Conservation (phyloP, 2,329 filamentous ascomycete genomes). For the Phoma sp. region DNA sequence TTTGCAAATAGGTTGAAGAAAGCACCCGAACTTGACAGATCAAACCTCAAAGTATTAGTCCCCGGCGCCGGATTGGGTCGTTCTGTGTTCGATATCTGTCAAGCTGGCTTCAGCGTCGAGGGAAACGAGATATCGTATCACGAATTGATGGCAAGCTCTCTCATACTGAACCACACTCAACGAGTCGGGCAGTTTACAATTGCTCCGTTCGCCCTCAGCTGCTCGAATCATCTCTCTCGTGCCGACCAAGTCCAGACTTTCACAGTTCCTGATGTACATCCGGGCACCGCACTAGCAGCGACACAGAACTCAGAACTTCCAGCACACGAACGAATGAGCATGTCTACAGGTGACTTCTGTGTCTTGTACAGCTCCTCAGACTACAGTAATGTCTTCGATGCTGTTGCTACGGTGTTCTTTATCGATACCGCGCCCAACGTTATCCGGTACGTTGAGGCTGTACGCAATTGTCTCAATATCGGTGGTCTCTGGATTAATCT, state of each 20-base stretch:
- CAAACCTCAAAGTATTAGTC: slow-evolving; percentile 72
- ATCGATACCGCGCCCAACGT: slow-evolving; percentile 96
- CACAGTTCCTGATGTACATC: slow-evolving; percentile 75
- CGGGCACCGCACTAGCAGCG: slow-evolving; percentile 46
- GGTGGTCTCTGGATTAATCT: slow-evolving; percentile 88
- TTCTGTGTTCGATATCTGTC: slow-evolving; percentile 85
- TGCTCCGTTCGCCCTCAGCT: slow-evolving; percentile 84
- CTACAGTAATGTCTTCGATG: slow-evolving; percentile 72
- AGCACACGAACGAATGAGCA: slow-evolving; percentile 76
- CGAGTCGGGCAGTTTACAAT: slow-evolving; percentile 70
- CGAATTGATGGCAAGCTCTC: slow-evolving; percentile 83
- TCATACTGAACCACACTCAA: slow-evolving; percentile 73
- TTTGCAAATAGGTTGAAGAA: slow-evolving; percentile 39
- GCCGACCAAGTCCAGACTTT: slow-evolving; percentile 77
- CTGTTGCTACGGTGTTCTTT: slow-evolving; percentile 91
- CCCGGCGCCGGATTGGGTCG: slow-evolving; percentile 90
- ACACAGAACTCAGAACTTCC: slow-evolving; percentile 25
- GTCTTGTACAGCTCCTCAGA: slow-evolving; percentile 76
- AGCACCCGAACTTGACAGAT: slow-evolving; percentile 34
- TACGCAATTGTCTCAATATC: slow-evolving; percentile 75
- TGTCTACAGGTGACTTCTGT: slow-evolving; percentile 92
- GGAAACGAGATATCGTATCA: slow-evolving; percentile 97
- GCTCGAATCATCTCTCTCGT: slow-evolving; percentile 82
- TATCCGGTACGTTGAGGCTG: slow-evolving; percentile 85
- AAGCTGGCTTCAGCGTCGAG: slow-evolving; percentile 74